Evolutionary conservation across 2,329 filamentous ascomycete species (phyloP).

Genomic region (Colletotrichum sp.): DNA sequence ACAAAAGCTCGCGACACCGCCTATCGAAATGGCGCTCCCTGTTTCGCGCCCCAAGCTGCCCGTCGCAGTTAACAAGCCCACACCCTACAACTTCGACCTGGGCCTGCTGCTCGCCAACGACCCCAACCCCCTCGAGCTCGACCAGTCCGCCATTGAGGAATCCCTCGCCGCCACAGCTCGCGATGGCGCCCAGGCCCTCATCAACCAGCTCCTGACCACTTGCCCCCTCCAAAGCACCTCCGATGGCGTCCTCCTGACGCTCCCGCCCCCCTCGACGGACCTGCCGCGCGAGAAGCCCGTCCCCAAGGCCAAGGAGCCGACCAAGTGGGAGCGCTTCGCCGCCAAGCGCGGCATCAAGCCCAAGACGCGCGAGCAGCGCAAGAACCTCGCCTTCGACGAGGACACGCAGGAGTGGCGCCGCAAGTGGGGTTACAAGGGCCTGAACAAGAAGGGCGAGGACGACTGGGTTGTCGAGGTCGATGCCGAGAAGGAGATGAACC

Average conservation of each 20-base stretch:
- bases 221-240: conserved; percentile 76
- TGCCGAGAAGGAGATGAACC: conserved; percentile 69
- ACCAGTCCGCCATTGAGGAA: conserved; percentile 62
- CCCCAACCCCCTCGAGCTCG: conserved; percentile 77
- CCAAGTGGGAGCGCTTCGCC: conserved; percentile 96
- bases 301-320: conserved; percentile 79
- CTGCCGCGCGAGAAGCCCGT: conserved; percentile 93
- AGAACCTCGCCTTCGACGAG: conserved; percentile 84
- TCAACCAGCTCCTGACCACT: conserved; percentile 93
- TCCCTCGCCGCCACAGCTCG: conserved; percentile 77
- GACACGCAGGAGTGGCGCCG: conserved; percentile 85
- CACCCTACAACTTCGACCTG: conserved; percentile 93
- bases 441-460: conserved; percentile 82
- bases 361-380: conserved; percentile 78
- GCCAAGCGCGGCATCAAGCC: conserved; percentile 95
- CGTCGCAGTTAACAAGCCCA: conserved; percentile 78
- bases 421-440: conserved; percentile 93
- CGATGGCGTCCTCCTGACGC: conserved; percentile 76
- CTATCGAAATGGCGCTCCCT: conserved; percentile 38
- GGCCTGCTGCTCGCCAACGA: conserved; percentile 85
- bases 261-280: conserved; percentile 72
- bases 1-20: background rate
- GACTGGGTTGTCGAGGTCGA: conserved; percentile 96
- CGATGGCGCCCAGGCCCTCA: conserved; percentile 87
- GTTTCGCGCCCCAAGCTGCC: conserved; percentile 55